Evolutionary conservation across 257 asterid genomes (phyloP), one percentile per base, ranked within the genome.

Genomic region (Plectranthus barbatus): DNA sequence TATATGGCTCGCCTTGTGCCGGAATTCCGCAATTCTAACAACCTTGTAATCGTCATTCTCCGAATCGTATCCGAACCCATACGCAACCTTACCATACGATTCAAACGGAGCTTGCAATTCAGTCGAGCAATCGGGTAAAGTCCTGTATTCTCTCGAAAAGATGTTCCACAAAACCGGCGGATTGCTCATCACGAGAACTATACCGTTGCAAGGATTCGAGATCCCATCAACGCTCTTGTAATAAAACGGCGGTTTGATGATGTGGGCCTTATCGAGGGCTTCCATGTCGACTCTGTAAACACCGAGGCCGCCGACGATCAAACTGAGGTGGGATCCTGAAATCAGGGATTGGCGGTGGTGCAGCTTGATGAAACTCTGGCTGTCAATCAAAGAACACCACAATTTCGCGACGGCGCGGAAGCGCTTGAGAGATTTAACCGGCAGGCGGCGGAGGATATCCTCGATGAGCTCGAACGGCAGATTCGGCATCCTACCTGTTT

Each of bases 101-200:
- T 70, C 61, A 34, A 23, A 23, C 15, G 77, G 76, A n/a, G 48
- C 9, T 0, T 76, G 58, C 39, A 23, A 29, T 0, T 71, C 78
- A 48, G 46, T 48, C 7, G 55, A 15, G 12, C 63, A 45, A 13
- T 41, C 17, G 5, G 91, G 91, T 41, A 83, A 46, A 36, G 68
- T 26, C 67, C 42, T 66, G 66, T 78, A 77, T 13, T 63, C 82
- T 9, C 67, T 19, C 0, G 94, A 70, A 5, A 74, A 85, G 0
- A 89, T 84, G 61, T 85, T 83, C 83, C 83, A 83, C 9, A 83
- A 26, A 34, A 80, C 72, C 13, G 77, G 84, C 0, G 82, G 85
- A 2, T 74, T 78, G 58, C 76, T 68, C 82, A 64, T 74, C 11
- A 77, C 80, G 2, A 80, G 75, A 13, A 80, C 74, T 13, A 80